Base-by-base conservation (phyloP, 768 basidiomycete genomes). In the Hygrophorus pudorinus region DNA sequence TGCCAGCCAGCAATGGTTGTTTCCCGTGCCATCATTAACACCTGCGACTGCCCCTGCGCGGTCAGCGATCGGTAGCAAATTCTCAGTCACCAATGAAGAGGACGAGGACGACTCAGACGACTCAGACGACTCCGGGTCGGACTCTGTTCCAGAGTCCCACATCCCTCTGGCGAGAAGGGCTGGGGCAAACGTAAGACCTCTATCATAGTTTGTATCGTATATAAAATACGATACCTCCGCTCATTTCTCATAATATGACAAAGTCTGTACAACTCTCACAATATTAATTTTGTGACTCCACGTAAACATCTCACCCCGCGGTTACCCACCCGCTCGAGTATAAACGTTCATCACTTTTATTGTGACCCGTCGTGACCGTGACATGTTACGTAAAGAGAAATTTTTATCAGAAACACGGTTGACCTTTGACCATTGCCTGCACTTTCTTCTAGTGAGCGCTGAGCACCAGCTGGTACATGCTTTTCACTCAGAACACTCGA, bases 401-500 rank as follows among this genome's bases (percentile, higher is more conserved):
- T n/a, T n/a, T 13, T 24, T 7, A 37, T 47, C 27, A 38, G 32
- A 44, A 16, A 28, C 29, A 14, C n/a, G 4, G 24, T 24, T 24
- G 7, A 24, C 7, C 29, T 37, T 33, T 44, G 16, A 39, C 24
- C 44, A 20, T n/a, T n/a, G n/a, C n/a, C n/a, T n/a, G n/a, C 33
- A 42, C 48, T 45, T 31, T 21, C n/a, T 35, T 30, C 20, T 10
- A 18, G 31, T 48, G 46, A 39, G 47, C 45, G 11, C 36, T 46
- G 47, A 43, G 42, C 48, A 32, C 46, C 32, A 44, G 39, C 39
- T 45, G 48, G 70, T 73, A 65, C 70, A 89, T 89, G 86, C 72
- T 76, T 67, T 90, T 81, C 76, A 85, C 84, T 56, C 76, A 84
- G 62, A 79, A 75, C 72, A 90, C 86, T 62, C 78, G 86, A 57